Evolutionary conservation across 2,329 filamentous ascomycete genomes (phyloP).

Genomic region (Fusarium sp.): DNA sequence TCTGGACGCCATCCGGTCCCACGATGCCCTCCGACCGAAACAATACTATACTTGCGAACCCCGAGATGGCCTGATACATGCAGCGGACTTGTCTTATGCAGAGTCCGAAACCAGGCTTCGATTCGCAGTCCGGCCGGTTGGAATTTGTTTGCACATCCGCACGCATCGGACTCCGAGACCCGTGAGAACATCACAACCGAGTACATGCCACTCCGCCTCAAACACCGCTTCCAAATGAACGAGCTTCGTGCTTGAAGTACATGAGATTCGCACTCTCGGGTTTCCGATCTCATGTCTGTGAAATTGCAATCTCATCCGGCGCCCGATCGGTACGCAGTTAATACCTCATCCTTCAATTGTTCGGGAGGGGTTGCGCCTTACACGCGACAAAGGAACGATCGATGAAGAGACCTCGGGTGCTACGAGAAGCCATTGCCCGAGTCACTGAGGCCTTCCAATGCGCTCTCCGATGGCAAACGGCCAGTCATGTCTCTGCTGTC

Average conservation of each 20-base stretch:
- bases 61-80: neutral
- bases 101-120: neutral
- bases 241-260: neutral
- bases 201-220: neutral
- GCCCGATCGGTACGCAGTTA: neutral
- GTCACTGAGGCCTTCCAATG: neutral
- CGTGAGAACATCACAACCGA: neutral
- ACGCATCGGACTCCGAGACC: neutral
- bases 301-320: no score
- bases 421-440: fast-evolving
- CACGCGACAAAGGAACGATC: neutral
- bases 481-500: neutral
- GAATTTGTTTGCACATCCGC: neutral
- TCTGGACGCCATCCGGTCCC: neutral
- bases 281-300: fast-evolving
- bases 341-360: fast-evolving
- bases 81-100: neutral
- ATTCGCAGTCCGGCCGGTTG: no score
- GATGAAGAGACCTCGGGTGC: neutral
- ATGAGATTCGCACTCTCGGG: neutral
- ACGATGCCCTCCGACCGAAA: neutral
- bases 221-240: neutral
- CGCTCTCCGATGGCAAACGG: neutral
- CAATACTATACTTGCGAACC: neutral
- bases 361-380: neutral